Conservation (phyloP, 805 yeast genomes). For the Kodamaea kakaduensis region DNA sequence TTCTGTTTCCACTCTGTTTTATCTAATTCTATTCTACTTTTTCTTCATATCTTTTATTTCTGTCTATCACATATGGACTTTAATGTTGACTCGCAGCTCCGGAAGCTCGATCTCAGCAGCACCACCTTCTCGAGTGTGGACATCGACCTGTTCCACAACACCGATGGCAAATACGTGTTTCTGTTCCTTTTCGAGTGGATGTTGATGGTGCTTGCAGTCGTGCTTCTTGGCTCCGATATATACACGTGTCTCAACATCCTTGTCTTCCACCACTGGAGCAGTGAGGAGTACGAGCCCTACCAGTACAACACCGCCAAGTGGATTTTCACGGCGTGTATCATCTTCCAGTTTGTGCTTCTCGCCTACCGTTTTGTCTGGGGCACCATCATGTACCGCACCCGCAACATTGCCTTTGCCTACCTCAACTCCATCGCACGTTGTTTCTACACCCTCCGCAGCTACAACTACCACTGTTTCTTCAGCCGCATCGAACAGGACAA, state of each 20-base stretch:
- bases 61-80: conserved; percentile 13
- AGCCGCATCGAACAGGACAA: conserved; percentile 61
- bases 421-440: conserved; percentile 61
- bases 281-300: conserved; percentile 42
- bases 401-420: conserved; percentile 66
- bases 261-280: conserved; percentile 69
- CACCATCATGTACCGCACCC: conserved; percentile 50
- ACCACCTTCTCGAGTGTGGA: conserved; percentile 50
- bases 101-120: conserved; percentile 29
- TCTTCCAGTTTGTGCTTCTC: conserved; percentile 59
- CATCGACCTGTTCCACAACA: conserved; percentile 44
- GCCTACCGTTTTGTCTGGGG: conserved; percentile 59
- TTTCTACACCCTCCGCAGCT: conserved; percentile 52
- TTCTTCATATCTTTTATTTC: neutral
- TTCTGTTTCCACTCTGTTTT: no score
- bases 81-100: conserved; percentile 23
- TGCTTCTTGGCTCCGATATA: conserved; percentile 61
- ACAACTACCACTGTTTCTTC: conserved; percentile 68
- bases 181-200: conserved; percentile 43
- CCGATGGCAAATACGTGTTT: conserved; percentile 39
- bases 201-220: conserved; percentile 50
- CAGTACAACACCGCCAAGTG: conserved; percentile 55
- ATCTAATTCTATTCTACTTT: neutral
- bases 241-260: conserved; percentile 74
- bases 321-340: conserved; percentile 79